phyloP scores from a whole-genome alignment of 805 yeast genomes.

The Candida multigemmis region DNA sequence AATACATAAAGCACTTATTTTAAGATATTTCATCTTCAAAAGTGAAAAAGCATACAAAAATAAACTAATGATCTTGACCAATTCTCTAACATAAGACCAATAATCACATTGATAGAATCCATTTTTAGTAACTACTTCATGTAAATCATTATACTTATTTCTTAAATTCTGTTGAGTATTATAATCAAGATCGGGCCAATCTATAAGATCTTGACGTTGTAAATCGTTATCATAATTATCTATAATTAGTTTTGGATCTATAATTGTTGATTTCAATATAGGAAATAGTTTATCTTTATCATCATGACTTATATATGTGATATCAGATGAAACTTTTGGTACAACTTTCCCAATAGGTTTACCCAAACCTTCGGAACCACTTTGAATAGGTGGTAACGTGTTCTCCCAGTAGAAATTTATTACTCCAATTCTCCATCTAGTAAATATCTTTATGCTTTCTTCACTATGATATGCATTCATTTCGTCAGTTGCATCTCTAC shows the following conservation, averaged over 20 bases:
- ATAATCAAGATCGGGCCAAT: constrained; percentile 58
- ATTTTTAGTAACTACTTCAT: constrained; percentile 40
- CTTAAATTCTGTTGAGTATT: constrained; percentile 54
- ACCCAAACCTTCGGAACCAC: constrained; percentile 42
- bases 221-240: constrained; percentile 50
- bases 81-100: constrained; percentile 63
- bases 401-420: constrained; percentile 63
- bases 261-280: constrained; percentile 18
- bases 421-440: constrained; percentile 55
- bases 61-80: constrained; percentile 47
- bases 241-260: constrained; percentile 48
- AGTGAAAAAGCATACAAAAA: constrained; percentile 42
- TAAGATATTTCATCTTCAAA: constrained; percentile 36
- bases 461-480: constrained; percentile 75
- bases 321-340: constrained; percentile 47
- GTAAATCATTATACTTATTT: constrained; percentile 51
- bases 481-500: constrained; percentile 86
- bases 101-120: constrained; percentile 71
- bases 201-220: constrained; percentile 45
- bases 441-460: constrained; percentile 44
- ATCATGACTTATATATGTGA: constrained; percentile 28
- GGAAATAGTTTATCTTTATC: constrained; percentile 29
- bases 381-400: constrained; percentile 83
- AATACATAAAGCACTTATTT: constrained; percentile 51
- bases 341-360: constrained; percentile 27